Percentiles rank a stretch among this genome's conserved stretches.
Evolutionary conservation across 306 rosid genomes (phyloP).

Genomic region (Citrullus amarus): DNA sequence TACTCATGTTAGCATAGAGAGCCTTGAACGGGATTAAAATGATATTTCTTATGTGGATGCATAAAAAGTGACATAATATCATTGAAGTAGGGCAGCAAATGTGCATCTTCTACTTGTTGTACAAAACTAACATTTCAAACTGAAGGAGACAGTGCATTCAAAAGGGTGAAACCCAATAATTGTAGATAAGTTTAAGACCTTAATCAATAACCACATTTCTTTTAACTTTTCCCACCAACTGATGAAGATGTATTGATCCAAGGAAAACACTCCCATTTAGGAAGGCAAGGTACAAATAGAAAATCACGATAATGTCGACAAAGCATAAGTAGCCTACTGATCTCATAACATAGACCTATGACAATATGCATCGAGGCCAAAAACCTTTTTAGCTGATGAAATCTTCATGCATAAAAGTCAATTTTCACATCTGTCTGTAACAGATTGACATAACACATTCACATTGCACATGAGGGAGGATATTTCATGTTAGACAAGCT

Average conservation of each 20-base stretch:
- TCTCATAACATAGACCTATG: neutral
- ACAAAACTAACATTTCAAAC: neutral
- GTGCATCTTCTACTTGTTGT: neutral
- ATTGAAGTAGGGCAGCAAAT: neutral
- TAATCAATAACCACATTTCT: neutral
- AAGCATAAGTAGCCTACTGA: neutral
- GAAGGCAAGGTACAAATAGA: neutral
- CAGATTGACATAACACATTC: conserved; percentile 3
- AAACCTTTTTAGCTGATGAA: neutral
- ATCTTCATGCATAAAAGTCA: neutral
- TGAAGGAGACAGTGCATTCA: neutral
- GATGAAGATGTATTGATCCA: neutral
- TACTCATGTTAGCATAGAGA: no score
- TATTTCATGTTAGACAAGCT: neutral
- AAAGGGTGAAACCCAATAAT: neutral
- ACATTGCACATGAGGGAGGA: neutral
- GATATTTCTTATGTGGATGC: neutral
- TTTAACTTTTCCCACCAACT: neutral
- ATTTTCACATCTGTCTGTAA: neutral
- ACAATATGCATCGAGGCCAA: neutral
- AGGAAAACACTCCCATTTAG: neutral
- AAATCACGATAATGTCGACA: neutral
- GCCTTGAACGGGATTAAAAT: neutral
- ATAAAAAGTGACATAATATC: neutral
- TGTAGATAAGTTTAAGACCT: neutral